phyloP scores from a whole-genome alignment of 1,139 yeast genomes.

The Kodamaea ohmeri region DNA sequence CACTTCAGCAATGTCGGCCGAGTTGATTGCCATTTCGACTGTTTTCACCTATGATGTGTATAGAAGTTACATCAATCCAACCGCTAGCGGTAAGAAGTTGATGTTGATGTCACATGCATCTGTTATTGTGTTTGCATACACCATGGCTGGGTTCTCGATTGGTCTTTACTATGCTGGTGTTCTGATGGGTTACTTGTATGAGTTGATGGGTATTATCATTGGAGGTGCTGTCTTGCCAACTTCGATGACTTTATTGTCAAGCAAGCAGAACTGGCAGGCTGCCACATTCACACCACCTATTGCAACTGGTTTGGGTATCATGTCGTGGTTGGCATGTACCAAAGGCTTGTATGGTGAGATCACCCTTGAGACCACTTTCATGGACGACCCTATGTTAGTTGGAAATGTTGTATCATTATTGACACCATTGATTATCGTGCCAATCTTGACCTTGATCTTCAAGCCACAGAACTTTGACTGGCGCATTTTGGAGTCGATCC shows the following conservation, averaged over 20 bases:
- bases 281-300: slow-evolving; percentile 60
- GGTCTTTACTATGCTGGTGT: slow-evolving; percentile 81
- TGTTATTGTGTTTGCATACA: slow-evolving; percentile 62
- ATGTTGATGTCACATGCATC: slow-evolving; percentile 65
- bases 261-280: slow-evolving; percentile 60
- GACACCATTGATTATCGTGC: slow-evolving; percentile 68
- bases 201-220: slow-evolving; percentile 83
- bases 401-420: slow-evolving; percentile 82
- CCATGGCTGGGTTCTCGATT: slow-evolving; percentile 78
- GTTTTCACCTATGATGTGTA: slow-evolving; percentile 82
- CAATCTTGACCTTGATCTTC: slow-evolving; percentile 60
- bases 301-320: slow-evolving; percentile 59
- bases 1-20: slow-evolving; percentile 82
- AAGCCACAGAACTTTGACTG: slow-evolving; percentile 77
- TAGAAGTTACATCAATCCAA: slow-evolving; percentile 74
- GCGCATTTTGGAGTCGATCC: slow-evolving; percentile 53
- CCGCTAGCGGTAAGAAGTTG: slow-evolving; percentile 68
- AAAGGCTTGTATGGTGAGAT: slow-evolving; percentile 51
- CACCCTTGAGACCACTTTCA: slow-evolving; percentile 64
- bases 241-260: slow-evolving; percentile 67
- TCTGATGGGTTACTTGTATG: slow-evolving; percentile 82
- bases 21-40: slow-evolving; percentile 82
- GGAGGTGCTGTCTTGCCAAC: slow-evolving; percentile 84
- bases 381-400: slow-evolving; percentile 78
- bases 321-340: slow-evolving; percentile 65